These are phyloP conservation scores for Hapsidospora chrysogenum DNA, from an alignment of 495 filamentous ascomycete genomes.

Conservation along the genomic window DNA sequence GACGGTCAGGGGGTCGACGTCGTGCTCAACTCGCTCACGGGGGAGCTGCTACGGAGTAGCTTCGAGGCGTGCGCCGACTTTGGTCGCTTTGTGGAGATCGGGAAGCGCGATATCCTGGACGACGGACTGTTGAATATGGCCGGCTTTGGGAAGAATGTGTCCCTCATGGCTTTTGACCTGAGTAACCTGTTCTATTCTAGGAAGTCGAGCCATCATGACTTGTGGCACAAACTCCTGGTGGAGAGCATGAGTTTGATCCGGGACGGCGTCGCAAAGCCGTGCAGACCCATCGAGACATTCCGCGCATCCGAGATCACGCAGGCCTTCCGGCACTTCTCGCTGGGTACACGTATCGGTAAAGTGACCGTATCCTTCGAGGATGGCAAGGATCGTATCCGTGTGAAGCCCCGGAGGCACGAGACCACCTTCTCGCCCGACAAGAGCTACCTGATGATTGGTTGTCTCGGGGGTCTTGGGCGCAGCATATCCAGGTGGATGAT, in stretches of 20 bases:
- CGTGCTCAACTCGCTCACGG: constrained; percentile 35
- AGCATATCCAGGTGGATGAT: constrained; percentile 34
- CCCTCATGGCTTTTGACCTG: constrained; percentile 14
- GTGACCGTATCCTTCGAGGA: constrained; percentile 22
- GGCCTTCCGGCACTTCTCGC: constrained; percentile 8
- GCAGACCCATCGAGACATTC: constrained; percentile 4
- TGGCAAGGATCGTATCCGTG: constrained; percentile 7
- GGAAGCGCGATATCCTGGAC: too few species aligned
- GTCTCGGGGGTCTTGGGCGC: constrained; percentile 40
- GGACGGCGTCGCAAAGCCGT: constrained; percentile 1
- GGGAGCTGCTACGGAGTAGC: constrained; percentile 27
- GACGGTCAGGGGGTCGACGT: too few species aligned
- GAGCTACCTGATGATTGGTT: constrained; percentile 36
- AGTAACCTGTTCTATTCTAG: constrained; percentile 6
- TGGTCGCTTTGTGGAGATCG: constrained; percentile 36
- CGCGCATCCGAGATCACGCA: constrained; percentile 4
- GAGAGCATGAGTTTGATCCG: constrained; percentile 6
- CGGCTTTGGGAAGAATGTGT: constrained; percentile 12
- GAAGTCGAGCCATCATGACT: constrained; percentile 3
- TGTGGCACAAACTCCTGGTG: background rate
- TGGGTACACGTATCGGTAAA: constrained; percentile 29
- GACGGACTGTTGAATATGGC: constrained; percentile 15
- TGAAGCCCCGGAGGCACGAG: constrained; percentile 3
- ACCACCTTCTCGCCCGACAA: constrained; percentile 14
- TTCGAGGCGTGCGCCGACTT: constrained; percentile 28